Percentiles rank a stretch among this genome's conserved stretches.
These are phyloP conservation scores for Ogataea methanolica DNA, from an alignment of 805 yeast genomes.

Conservation along the genomic window DNA sequence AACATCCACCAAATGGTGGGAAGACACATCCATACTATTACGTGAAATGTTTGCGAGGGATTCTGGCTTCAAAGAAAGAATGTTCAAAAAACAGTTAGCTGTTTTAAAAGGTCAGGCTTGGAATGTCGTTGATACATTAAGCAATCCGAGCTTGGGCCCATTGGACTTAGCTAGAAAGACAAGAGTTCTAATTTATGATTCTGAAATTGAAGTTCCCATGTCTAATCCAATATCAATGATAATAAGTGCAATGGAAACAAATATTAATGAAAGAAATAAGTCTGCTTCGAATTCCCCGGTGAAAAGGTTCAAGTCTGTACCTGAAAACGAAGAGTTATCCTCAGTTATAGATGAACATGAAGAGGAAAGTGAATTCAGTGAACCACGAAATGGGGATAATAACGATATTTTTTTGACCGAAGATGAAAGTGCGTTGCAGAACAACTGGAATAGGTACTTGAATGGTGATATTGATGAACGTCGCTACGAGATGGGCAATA, in stretches of 20 bases:
- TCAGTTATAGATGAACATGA: not conserved
- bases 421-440: constrained; percentile 13
- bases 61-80: constrained; percentile 55
- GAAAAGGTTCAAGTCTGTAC: too few relatives aligned
- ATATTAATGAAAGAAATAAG: constrained; percentile 17
- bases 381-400: too few relatives aligned
- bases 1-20: constrained; percentile 70
- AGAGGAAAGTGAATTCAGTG: too few relatives aligned
- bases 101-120: constrained; percentile 76
- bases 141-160: constrained; percentile 57
- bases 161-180: constrained; percentile 59
- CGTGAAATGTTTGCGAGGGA: constrained; percentile 49
- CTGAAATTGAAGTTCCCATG: constrained; percentile 53
- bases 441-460: constrained; percentile 28
- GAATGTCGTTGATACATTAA: constrained; percentile 64
- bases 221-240: constrained; percentile 34
- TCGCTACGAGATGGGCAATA: constrained; percentile 15
- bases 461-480: constrained; percentile 28
- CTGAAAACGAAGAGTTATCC: constrained; percentile 1
- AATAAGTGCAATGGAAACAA: constrained; percentile 41
- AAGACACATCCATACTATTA: constrained; percentile 44
- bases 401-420: not conserved
- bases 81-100: constrained; percentile 67
- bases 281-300: constrained; percentile 1
- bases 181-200: constrained; percentile 55